These are phyloP conservation scores for Immersiella caudata DNA, from an alignment of 495 filamentous ascomycete genomes.

Conservation along the genomic window DNA sequence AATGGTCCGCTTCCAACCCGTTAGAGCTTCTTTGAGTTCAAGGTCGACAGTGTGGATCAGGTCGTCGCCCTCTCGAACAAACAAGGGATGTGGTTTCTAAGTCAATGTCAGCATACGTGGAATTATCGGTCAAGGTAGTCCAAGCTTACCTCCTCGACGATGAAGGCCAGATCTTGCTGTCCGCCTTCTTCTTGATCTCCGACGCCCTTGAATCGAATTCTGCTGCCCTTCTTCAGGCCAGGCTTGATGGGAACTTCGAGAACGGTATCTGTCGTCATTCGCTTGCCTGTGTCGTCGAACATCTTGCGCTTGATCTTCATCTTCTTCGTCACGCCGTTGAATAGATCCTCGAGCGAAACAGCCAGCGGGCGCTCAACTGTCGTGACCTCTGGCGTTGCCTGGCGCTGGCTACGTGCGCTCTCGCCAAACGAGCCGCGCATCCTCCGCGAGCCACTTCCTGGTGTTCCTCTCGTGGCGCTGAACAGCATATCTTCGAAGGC, in stretches of 20 bases:
- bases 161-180: conserved; percentile 94
- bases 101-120: not conserved
- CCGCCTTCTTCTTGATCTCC: conserved; percentile 97
- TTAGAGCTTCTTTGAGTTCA: conserved; percentile 93
- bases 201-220: conserved; percentile 95
- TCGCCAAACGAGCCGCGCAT: conserved; percentile 50
- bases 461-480: conserved; percentile 16
- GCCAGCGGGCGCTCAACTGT: conserved; percentile 83
- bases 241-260: conserved; percentile 93
- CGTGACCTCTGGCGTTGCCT: conserved; percentile 80
- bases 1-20: conserved; percentile 87
- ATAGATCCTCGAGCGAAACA: conserved; percentile 85
- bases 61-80: conserved; percentile 84
- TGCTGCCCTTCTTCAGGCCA: conserved; percentile 91
- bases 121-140: not conserved
- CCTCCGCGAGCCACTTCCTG: conserved; percentile 41
- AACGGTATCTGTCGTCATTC: conserved; percentile 82
- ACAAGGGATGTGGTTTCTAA: conserved; percentile 82
- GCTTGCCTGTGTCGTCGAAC: conserved; percentile 82
- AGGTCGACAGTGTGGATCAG: conserved; percentile 75
- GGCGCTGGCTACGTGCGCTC: conserved; percentile 49
- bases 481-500: conserved; percentile 22
- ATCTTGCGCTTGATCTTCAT: conserved; percentile 97
- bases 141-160: conserved; percentile 82
- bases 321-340: conserved; percentile 83